These are phyloP conservation scores for Penicillium sp. DNA, from an alignment of 2,329 filamentous ascomycete species.

Conservation along the genomic window DNA sequence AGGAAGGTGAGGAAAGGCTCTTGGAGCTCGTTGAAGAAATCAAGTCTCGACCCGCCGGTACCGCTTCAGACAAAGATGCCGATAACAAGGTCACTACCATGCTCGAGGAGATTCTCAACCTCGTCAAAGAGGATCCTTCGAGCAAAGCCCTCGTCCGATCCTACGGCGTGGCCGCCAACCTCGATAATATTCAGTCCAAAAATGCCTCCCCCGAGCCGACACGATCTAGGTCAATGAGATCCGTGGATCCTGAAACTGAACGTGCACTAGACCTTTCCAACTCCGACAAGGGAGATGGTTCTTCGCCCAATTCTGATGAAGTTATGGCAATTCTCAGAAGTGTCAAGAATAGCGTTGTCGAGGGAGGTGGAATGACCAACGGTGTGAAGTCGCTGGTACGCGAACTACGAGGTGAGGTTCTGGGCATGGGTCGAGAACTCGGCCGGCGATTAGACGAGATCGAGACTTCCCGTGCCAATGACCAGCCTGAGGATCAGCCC, in stretches of 20 bases:
- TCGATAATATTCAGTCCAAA: conserved; percentile 26
- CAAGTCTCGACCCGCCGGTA: conserved; percentile 31
- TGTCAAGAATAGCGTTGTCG: conserved; percentile 83
- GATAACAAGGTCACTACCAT: conserved; percentile 54
- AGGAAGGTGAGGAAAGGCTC: conserved; percentile 83
- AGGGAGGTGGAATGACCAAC: conserved; percentile 78
- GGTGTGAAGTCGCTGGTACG: conserved; percentile 86
- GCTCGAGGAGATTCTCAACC: conserved; percentile 62
- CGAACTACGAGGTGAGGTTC: conserved; percentile 80
- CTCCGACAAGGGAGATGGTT: conserved; percentile 16
- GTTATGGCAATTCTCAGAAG: conserved; percentile 71
- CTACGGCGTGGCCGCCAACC: conserved; percentile 20
- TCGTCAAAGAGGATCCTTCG: conserved; percentile 51
- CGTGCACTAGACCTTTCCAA: conserved; percentile 21
- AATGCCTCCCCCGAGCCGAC: conserved; percentile 33
- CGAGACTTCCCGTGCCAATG: conserved; percentile 40
- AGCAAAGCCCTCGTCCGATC: conserved; percentile 48
- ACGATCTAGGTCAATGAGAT: conserved; percentile 27
- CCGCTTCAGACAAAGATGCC: conserved; percentile 40
- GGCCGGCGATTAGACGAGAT: conserved; percentile 66
- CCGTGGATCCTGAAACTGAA: conserved; percentile 22
- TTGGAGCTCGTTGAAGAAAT: conserved; percentile 57
- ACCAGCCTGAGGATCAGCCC: conserved; percentile 39
- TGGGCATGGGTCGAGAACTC: conserved; percentile 88
- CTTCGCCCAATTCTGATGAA: conserved; percentile 45